phyloP scores from a whole-genome alignment of 2,329 filamentous ascomycete species.

The Botrytis squamosa region DNA sequence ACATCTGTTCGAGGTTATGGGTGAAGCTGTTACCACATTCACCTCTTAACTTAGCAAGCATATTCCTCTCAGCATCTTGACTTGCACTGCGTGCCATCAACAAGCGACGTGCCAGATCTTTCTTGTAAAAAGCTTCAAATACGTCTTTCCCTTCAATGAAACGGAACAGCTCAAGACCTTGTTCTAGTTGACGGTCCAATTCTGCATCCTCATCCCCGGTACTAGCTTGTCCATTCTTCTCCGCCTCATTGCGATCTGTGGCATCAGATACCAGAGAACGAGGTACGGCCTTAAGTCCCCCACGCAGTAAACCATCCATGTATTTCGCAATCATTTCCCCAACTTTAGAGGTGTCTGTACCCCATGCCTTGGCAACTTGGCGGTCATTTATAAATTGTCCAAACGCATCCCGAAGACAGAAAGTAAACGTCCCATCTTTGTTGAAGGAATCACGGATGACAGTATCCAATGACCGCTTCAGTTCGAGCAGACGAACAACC shows the following conservation, averaged over 20 bases:
- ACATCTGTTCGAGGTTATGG: constrained; percentile 98
- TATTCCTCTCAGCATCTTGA: constrained; percentile 91
- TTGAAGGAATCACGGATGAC: constrained; percentile 76
- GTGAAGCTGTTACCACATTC: constrained; percentile 95
- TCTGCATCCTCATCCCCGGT: constrained; percentile 87
- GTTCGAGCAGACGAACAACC: constrained; percentile 76
- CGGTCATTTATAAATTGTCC: constrained; percentile 88
- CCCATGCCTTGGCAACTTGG: constrained; percentile 69
- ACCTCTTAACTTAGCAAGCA: constrained; percentile 86
- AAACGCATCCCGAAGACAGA: constrained; percentile 81
- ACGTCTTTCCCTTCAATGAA: constrained; percentile 97
- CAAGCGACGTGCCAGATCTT: constrained; percentile 84
- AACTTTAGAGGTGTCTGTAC: constrained; percentile 85
- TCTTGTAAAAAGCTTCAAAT: constrained; percentile 99
- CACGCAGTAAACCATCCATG: constrained; percentile 83
- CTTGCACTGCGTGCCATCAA: constrained; percentile 92
- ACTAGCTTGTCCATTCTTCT: constrained; percentile 62
- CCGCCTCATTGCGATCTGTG: constrained; percentile 56
- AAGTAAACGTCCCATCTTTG: constrained; percentile 72
- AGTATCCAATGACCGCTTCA: constrained; percentile 76
- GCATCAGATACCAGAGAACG: constrained; percentile 62
- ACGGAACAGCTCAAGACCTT: constrained; percentile 89
- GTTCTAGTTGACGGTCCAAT: constrained; percentile 86
- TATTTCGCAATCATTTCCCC: constrained; percentile 99
- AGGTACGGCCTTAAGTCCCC: constrained; percentile 81